Evolutionary conservation across 805 yeast species (phyloP), one percentile per base, ranked within the genome.

Genomic region (Suhomyces kilbournensis): DNA sequence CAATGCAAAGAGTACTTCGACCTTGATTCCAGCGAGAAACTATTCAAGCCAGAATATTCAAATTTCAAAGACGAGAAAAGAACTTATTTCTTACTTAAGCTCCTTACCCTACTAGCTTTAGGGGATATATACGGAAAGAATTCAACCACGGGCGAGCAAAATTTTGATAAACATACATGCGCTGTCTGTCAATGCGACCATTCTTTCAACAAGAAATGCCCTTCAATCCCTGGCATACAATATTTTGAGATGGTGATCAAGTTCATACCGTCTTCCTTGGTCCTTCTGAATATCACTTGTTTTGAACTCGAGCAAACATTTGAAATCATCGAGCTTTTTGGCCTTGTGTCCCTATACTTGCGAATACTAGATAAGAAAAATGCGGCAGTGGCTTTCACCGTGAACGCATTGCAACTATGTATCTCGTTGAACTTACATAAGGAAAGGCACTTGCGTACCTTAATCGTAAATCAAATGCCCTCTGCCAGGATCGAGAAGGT

Each of bases 351-450:
- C 1, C 46, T 65, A 12, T 66, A 67, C 49, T 51, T 60, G 35
- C 49, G 70, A 39, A 49, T 62, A 7, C 44, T 66, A 2, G 71
- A 67, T 48, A 67, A 67, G 53, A 67, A 67, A 50, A 62, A 60
- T 47, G 61, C 66, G 3, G 60, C 70, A 1, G 63, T 61, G 14
- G 51, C 56, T 40, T 63, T 60, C 49, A 63, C 68, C 0, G 51
- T 57, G 19, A 57, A 57, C 46, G 69, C 70, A 1, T 55, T 67
- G 19, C 69, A 67, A 47, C 46, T 66, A 53, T 62, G 68, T 45
- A 55, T 67, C 7, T 62, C 68, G 5, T 53, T 65, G 26, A 67
- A 66, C 43, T 44, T 67, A 7, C 69, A 67, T 46, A 63, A 64
- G 48, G 53, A 50, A 19, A 40, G 51, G 10, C 44, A 51, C 12